Evolutionary conservation across 192 early-diverging fungal genomes (phyloP), one percentile per base, ranked within the genome.

Genomic region (Coemansia sp.): DNA sequence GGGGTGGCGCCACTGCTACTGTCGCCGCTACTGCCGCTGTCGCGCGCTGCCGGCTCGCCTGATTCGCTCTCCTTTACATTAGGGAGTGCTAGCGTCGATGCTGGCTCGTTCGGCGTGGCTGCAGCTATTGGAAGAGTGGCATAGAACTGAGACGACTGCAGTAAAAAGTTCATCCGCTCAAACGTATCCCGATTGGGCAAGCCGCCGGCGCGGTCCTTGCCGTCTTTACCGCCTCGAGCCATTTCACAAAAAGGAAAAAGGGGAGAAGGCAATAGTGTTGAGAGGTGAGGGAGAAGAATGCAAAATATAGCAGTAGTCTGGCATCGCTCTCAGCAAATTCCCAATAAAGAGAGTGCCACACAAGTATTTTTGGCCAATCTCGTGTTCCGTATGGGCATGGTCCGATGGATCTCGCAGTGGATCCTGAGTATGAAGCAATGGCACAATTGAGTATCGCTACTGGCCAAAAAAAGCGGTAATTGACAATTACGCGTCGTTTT

Each of bases 151-250:
- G 78, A 61, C 27, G 78, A 75, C 37, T 81, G 78, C 49, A 69
- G 71, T 4, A 81, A 69, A 66, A 81, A 81, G 58, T 72, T 81
- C 73, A 81, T 75, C 54, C 78, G 64, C 63, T 81, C 69, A 25
- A 51, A 81, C 29, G 71, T 58, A 59, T 81, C 78, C 38, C 78
- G 73, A 57, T 69, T 74, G 27, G 78, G 78, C 61, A 81, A 58
- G 19, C 39, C 35, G 20, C 76, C 51, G 27, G 27, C 51, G 17
- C 51, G 51, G 29, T 54, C 29, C 51, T 54, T 54, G 51, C 51
- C 27, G 17, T 54, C 51, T 31, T 54, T 54, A 31, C 51, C 29
- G 27, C 51, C 51, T 31, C 27, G 12, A 14, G 51, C 51, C 51
- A 54, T 54, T 6, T 12, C 14, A n/a, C 2, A 54, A 54, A 22